phyloP scores from a whole-genome alignment of 2,329 filamentous ascomycete species.

The Cytospora chrysosperma region DNA sequence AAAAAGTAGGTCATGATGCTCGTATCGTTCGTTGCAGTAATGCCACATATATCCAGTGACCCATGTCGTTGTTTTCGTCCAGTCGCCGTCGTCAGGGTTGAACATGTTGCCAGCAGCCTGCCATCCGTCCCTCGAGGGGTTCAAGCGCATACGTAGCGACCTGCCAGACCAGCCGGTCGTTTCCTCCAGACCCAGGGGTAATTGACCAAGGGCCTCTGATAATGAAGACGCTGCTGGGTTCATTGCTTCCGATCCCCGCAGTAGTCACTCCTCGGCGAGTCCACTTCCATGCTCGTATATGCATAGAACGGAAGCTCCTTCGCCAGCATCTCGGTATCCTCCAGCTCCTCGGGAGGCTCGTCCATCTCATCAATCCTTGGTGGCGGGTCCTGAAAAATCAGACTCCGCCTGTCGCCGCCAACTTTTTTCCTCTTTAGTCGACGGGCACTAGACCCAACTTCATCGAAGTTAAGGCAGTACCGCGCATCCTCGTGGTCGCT shows the following conservation, averaged over 20 bases:
- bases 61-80: background rate
- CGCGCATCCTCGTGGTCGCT: conserved; percentile 44
- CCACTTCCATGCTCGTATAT: conserved; percentile 54
- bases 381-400: conserved; percentile 51
- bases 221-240: background rate
- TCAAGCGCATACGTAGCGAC: background rate
- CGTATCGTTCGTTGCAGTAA: background rate
- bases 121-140: background rate
- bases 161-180: background rate
- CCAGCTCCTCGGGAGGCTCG: conserved; percentile 48
- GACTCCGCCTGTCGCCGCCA: conserved; percentile 41
- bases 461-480: conserved; percentile 39
- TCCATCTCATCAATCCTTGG: conserved; percentile 54
- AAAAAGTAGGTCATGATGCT: background rate
- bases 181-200: background rate
- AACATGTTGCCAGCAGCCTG: background rate
- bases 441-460: conserved; percentile 48
- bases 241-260: background rate
- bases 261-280: conserved; percentile 34
- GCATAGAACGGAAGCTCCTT: conserved; percentile 51
- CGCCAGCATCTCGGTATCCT: conserved; percentile 43
- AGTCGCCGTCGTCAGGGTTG: background rate
- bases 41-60: background rate
- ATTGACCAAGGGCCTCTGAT: background rate
- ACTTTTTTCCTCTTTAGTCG: conserved; percentile 43